These are phyloP conservation scores for Leccinum pallidistipes DNA, from an alignment of 1,284 basidiomycete species.

Conservation along the genomic window DNA sequence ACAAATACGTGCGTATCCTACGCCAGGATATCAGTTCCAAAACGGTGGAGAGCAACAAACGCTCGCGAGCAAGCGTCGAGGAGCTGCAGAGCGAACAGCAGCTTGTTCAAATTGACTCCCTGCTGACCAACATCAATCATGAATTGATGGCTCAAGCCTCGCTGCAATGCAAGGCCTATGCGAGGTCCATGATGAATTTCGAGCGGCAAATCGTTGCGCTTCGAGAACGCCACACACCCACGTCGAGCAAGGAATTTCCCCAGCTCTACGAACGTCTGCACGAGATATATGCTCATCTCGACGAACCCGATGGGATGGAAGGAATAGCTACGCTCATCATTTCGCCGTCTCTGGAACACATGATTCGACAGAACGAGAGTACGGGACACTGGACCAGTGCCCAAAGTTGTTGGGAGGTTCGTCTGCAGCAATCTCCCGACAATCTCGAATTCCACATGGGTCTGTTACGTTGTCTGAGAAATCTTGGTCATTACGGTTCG, in stretches of 20 bases:
- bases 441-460: constrained; percentile 90
- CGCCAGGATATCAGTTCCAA: constrained; percentile 57
- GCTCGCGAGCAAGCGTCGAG: constrained; percentile 40
- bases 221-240: constrained; percentile 40
- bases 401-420: constrained; percentile 99
- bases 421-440: constrained; percentile 87
- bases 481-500: constrained; percentile 96
- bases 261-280: constrained; percentile 90
- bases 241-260: constrained; percentile 58
- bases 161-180: constrained; percentile 91
- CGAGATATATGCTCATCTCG: constrained; percentile 93
- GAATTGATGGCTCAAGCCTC: constrained; percentile 93
- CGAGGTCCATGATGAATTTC: constrained; percentile 93
- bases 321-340: constrained; percentile 91
- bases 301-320: constrained; percentile 99
- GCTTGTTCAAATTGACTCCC: constrained; percentile 70
- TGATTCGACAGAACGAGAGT: constrained; percentile 97
- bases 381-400: constrained; percentile 98
- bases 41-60: constrained; percentile 49
- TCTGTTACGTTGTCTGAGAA: constrained; percentile 87
- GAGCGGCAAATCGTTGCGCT: constrained; percentile 76
- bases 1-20: constrained; percentile 81
- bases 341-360: constrained; percentile 91
- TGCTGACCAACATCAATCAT: constrained; percentile 83
- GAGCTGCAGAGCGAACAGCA: constrained; percentile 51